Evolutionary conservation across 2,329 filamentous ascomycete genomes (phyloP).

Genomic region (Pyrenophora graminea): DNA sequence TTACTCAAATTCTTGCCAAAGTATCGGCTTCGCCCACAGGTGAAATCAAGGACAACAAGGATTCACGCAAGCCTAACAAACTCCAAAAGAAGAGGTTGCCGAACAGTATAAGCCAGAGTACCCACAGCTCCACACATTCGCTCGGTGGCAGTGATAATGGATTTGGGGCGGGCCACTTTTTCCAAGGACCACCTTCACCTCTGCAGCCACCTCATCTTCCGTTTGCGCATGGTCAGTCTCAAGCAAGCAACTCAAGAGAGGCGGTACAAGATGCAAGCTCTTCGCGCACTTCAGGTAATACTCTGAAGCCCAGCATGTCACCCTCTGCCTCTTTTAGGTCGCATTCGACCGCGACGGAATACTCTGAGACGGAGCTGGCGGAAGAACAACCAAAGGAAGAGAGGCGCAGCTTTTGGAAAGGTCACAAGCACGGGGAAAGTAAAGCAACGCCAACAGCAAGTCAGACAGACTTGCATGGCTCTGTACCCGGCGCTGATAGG

Average conservation of each 20-base stretch:
- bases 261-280: slow-evolving; percentile 45
- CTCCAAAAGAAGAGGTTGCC: slow-evolving; percentile 80
- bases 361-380: slow-evolving; percentile 75
- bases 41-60: slow-evolving; percentile 40
- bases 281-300: slow-evolving; percentile 53
- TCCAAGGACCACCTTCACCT: slow-evolving; percentile 34
- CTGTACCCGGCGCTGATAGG: slow-evolving; percentile 43
- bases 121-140: slow-evolving; percentile 86
- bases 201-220: slow-evolving; percentile 40
- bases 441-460: slow-evolving; percentile 44
- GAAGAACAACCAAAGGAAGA: slow-evolving; percentile 60
- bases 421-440: slow-evolving; percentile 53
- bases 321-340: slow-evolving; percentile 79
- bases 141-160: slow-evolving; percentile 52
- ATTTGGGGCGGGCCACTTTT: slow-evolving; percentile 16
- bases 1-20: slow-evolving; percentile 45
- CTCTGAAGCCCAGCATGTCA: slow-evolving; percentile 70
- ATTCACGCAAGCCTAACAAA: slow-evolving; percentile 77
- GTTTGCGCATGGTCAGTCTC: slow-evolving; percentile 32
- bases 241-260: slow-evolving; percentile 34
- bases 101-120: slow-evolving; percentile 78
- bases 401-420: slow-evolving; percentile 74
- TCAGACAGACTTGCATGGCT: slow-evolving; percentile 43
- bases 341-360: slow-evolving; percentile 70
- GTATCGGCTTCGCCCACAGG: slow-evolving; percentile 64